A percentile compares a stretch with the other conserved stretches of the same genome.
Evolutionary conservation across 164 flowering plant genomes (phyloP).

Genomic region (Magnolia sinica): DNA sequence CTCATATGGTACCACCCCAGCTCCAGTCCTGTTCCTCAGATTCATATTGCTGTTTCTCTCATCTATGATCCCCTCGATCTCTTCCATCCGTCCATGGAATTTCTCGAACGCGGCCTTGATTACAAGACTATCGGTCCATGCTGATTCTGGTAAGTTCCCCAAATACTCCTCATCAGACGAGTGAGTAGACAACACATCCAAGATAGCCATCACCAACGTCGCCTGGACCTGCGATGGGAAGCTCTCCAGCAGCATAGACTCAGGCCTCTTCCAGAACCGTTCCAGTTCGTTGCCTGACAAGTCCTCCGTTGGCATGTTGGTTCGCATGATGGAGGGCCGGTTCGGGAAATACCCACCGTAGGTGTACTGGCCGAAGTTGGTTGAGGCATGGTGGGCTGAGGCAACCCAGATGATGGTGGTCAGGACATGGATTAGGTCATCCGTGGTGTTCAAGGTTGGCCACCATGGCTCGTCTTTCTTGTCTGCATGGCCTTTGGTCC

Average conservation of each 20-base stretch:
- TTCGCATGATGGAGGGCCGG: constrained; percentile 20
- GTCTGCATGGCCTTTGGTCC: constrained; percentile 33
- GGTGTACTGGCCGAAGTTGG: constrained; percentile 33
- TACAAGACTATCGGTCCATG: constrained; percentile 25
- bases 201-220: constrained; percentile 32
- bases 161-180: constrained; percentile 45
- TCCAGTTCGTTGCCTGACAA: constrained; percentile 7
- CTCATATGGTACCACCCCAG: constrained; percentile 39
- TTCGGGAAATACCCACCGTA: constrained; percentile 32
- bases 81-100: constrained; percentile 25
- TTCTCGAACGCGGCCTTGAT: constrained; percentile 28
- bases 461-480: constrained; percentile 39
- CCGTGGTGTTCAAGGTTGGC: constrained; percentile 25
- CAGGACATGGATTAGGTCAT: constrained; percentile 18
- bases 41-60: constrained; percentile 25
- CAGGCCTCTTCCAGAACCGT: constrained; percentile 26
- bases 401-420: constrained; percentile 37
- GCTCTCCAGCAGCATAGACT: constrained; percentile 16
- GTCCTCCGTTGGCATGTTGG: constrained; percentile 25
- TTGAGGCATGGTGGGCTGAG: constrained; percentile 34
- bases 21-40: constrained; percentile 35
- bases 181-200: constrained; percentile 36
- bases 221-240: constrained; percentile 40
- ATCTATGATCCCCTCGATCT: constrained; percentile 36
- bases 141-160: constrained; percentile 22